Evolutionary conservation across 2,329 filamentous ascomycete species (phyloP).

Genomic region (Xylariaceae sp.): DNA sequence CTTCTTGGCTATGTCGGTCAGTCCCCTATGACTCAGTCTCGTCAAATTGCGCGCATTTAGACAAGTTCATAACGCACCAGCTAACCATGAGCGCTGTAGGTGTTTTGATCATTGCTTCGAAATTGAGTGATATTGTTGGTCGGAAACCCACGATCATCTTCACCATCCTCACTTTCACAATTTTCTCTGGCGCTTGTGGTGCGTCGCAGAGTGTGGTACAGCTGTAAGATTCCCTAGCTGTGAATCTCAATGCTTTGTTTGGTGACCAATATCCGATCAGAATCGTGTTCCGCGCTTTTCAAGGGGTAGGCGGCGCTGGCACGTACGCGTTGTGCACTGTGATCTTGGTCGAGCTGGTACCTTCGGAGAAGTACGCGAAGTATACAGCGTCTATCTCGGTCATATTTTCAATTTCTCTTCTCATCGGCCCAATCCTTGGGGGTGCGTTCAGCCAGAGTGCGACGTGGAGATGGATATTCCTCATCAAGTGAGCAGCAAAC

Average conservation of each 20-base stretch:
- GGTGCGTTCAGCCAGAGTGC: slow-evolving; percentile 17
- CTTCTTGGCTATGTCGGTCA: slow-evolving; percentile 9
- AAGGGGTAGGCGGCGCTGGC: slow-evolving; percentile 25
- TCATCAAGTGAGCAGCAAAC: slow-evolving; percentile 15
- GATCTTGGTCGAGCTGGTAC: slow-evolving; percentile 19
- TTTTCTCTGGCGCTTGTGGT: slow-evolving; percentile 5
- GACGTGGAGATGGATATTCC: slow-evolving; percentile 23
- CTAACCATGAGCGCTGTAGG: neutral
- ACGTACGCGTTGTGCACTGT: slow-evolving; percentile 21
- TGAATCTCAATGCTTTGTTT: neutral
- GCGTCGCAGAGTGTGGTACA: neutral
- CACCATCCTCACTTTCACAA: neutral
- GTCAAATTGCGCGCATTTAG: too few species aligned
- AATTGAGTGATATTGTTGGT: slow-evolving; percentile 6
- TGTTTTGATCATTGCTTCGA: slow-evolving; percentile 1
- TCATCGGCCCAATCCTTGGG: slow-evolving; percentile 20
- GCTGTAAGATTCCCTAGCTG: slow-evolving; percentile 1
- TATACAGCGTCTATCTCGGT: slow-evolving; percentile 9
- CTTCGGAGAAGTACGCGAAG: slow-evolving; percentile 10
- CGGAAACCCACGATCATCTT: neutral
- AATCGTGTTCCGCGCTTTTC: slow-evolving; percentile 27
- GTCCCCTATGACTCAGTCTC: too few species aligned
- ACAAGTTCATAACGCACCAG: neutral
- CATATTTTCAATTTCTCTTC: slow-evolving; percentile 11
- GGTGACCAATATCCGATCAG: neutral